Evolutionary conservation across 805 yeast genomes (phyloP), one percentile per base, ranked within the genome.

Genomic region (Yarrowia phangngaensis): DNA sequence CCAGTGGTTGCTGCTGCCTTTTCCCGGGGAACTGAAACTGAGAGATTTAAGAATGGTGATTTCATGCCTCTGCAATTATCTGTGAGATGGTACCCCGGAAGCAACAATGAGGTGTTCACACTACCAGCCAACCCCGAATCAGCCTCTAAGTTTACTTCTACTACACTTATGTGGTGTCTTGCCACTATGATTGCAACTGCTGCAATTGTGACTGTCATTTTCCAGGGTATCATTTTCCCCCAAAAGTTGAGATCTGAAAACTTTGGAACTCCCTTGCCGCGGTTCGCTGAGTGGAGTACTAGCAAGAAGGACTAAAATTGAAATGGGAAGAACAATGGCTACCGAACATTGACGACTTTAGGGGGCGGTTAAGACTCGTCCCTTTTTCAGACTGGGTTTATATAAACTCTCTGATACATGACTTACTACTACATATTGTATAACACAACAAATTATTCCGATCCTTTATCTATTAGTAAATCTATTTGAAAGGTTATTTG

Each of bases 1-100:
- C 64, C 80, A 8, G 65, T 82, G 15, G 71, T 80, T 33, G 78
- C 79, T 2, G 63, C 74, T 26, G 82, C 78, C 2, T 80, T 75
- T 67, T 71, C 82, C 8, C 68, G 83, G 5, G 76, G 83, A n/a
- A 70, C 77, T 6, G 76, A 78, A 56, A 73, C 80, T 4, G 72
- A 81, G 2, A 70, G 83, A 52, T 71, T 74, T 28, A 78, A 79
- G 14, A 83, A 83, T 60, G 89, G 88, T 14, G 84, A 80, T 56
- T 62, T 66, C 20, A 65, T 83, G 50, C 72, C 82, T 8, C 60
- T 83, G 23, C 71, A 69, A 43, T 70, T 83, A 53, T 76, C 80
- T 20, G 73, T 76, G 14, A 69, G 76, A 51, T 83, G 90, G 90
- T 56, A 57, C 38, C 27, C 32, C 4, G 54, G 52, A 13, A 23